Conservation (phyloP, 257 asterid genomes). For the Dorcoceras hygrometricum region DNA sequence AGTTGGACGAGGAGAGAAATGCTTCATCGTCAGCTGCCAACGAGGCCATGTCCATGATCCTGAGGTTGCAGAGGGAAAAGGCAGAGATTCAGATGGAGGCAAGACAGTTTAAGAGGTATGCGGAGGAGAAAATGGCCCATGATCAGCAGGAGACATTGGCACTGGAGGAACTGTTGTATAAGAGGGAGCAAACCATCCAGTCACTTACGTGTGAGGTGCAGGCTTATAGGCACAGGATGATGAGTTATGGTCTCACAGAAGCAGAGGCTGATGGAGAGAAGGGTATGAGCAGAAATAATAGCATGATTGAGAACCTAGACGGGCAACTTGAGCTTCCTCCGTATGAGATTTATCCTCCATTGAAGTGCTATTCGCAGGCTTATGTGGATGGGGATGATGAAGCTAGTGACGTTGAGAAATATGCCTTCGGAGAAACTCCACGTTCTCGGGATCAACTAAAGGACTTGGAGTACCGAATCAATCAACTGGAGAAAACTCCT, state of each 20-base stretch:
- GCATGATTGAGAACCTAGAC: conserved; percentile 43
- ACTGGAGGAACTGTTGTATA: conserved; percentile 81
- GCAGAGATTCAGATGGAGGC: conserved; percentile 93
- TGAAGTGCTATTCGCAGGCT: conserved; percentile 61
- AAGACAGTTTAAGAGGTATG: conserved; percentile 80
- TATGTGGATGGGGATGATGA: conserved; percentile 52
- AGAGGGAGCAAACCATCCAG: conserved; percentile 75
- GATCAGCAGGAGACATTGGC: conserved; percentile 69
- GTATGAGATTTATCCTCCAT: conserved; percentile 67
- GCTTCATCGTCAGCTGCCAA: conserved; percentile 93
- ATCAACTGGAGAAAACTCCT: conserved; percentile 78
- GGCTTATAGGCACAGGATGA: conserved; percentile 76
- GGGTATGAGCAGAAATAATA: conserved; percentile 41
- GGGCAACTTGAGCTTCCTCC: conserved; percentile 46
- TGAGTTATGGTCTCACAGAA: conserved; percentile 82
- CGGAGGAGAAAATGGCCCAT: conserved; percentile 93
- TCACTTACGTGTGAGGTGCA: conserved; percentile 76
- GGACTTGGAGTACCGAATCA: conserved; percentile 71
- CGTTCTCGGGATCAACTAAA: conserved; percentile 51
- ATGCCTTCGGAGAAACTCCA: conserved; percentile 72
- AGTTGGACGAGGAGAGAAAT: conserved; percentile 95
- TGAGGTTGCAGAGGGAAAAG: conserved; percentile 90
- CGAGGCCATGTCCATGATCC: conserved; percentile 96
- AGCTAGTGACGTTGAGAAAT: conserved; percentile 63
- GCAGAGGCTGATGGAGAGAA: conserved; percentile 56